Evolutionary conservation across 208 protist genomes (phyloP).

Genomic region (Acanthamoeba triangularis): DNA sequence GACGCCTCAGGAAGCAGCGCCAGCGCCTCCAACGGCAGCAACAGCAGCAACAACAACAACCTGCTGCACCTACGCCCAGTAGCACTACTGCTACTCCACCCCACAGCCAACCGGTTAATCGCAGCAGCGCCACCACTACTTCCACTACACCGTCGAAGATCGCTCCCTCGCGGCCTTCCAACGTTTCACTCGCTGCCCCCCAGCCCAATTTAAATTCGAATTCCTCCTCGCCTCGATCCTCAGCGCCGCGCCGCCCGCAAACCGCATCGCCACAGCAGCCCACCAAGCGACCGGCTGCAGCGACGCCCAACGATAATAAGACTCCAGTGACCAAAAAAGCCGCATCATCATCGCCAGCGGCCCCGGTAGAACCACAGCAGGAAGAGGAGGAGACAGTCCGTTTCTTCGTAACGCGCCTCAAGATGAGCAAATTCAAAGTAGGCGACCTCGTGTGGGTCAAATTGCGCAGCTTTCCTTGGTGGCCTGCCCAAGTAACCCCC

Average conservation of each 20-base stretch:
- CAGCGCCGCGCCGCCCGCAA: too few relatives aligned
- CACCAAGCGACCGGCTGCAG: neutral
- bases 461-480: conserved; percentile 17
- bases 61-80: neutral
- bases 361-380: neutral
- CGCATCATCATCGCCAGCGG: too few relatives aligned
- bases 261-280: too few relatives aligned
- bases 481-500: neutral
- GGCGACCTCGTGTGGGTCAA: conserved; percentile 66
- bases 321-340: too few relatives aligned
- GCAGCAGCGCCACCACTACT: too few relatives aligned
- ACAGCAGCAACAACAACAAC: neutral
- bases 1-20: neutral
- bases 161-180: too few relatives aligned
- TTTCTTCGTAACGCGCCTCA: conserved; percentile 39
- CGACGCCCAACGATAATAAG: too few relatives aligned
- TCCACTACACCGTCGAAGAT: too few relatives aligned
- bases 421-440: conserved; percentile 62
- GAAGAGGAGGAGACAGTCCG: conserved; percentile 41
- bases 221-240: too few relatives aligned
- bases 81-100: neutral
- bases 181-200: too few relatives aligned
- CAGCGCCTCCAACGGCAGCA: conserved; percentile 13
- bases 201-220: too few relatives aligned
- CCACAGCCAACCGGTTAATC: too few relatives aligned